Evolutionary conservation across 805 yeast species (phyloP), one percentile per base, ranked within the genome.

Genomic region (Lachancea thermotolerans): DNA sequence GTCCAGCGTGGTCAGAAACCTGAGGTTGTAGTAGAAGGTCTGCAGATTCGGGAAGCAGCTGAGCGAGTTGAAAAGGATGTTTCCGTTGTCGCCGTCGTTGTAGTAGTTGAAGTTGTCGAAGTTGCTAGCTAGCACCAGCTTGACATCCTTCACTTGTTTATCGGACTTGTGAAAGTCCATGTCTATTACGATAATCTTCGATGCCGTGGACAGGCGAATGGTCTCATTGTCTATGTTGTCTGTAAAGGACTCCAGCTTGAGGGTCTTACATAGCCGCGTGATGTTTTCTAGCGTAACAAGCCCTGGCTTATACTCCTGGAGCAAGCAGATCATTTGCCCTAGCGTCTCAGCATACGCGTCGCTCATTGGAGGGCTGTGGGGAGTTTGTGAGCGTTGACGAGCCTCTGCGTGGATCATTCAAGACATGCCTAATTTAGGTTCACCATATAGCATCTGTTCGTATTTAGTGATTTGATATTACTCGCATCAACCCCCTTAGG

Each of bases 101-200:
- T 46, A 61, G 43, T 65, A 65, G 41, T 64, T 61, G 50, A 65
- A 65, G 27, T 59, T 57, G 41, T 65, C 68, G 46, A 64, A 65
- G 48, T 60, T 64, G 2, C 67, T 63, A 8, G 69, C 69, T 15
- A 65, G 44, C 1, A 65, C 69, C 35, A 65, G 49, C 47, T 63
- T 65, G 25, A 63, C 68, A 42, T 65, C 67, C 16, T 54, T 54
- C 2, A 65, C 65, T 35, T 49, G 56, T 15, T 54, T 54, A 37
- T 50, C 47, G 6, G 31, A 37, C 28, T 54, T 62, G 16, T 54
- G 53, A 44, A 61, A 65, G 44, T 65, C 69, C 18, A 65, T 63
- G 48, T 65, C 69, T 29, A 65, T 59, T 27, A 65, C 69, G 14
- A 65, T 58, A 37, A 65, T 65, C 33, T 64, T 64, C 2, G 68